These are phyloP conservation scores for Gossypium ekmanianum DNA, from an alignment of 345 rosid genomes.

Conservation along the genomic window DNA sequence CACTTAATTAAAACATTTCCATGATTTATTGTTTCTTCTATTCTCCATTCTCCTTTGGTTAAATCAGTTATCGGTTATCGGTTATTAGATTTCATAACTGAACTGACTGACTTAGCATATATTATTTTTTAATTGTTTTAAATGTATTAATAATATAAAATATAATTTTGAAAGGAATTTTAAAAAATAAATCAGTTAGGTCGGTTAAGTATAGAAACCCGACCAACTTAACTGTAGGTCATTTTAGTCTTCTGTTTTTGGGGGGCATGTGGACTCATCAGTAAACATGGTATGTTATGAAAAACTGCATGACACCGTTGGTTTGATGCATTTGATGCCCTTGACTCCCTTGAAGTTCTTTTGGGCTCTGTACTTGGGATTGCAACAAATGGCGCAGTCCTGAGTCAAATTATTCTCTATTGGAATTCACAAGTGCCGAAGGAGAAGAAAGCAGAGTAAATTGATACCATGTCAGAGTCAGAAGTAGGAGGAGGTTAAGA, in stretches of 20 bases:
- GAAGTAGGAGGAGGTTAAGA: neutral
- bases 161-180: too few species aligned
- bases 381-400: constrained; percentile 58
- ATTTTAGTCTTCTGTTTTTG: neutral
- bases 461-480: neutral
- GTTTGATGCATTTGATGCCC: constrained; percentile 25
- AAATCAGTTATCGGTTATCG: neutral
- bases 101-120: too few species aligned
- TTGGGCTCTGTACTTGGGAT: constrained; percentile 61
- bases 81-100: too few species aligned
- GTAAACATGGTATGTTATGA: neutral
- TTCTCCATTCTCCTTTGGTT: neutral
- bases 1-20: neutral
- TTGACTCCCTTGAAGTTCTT: constrained; percentile 47
- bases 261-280: neutral
- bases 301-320: neutral
- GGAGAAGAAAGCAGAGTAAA: constrained; percentile 57
- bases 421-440: constrained; percentile 40
- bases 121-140: too few species aligned
- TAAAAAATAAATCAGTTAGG: too few species aligned
- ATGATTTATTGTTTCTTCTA: neutral
- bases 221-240: too few species aligned
- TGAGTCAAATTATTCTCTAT: constrained; percentile 62
- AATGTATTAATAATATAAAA: too few species aligned
- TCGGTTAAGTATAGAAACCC: too few species aligned